Base-by-base conservation (phyloP, 2,329 filamentous ascomycete species). In the Gaeumannomyces tritici region DNA sequence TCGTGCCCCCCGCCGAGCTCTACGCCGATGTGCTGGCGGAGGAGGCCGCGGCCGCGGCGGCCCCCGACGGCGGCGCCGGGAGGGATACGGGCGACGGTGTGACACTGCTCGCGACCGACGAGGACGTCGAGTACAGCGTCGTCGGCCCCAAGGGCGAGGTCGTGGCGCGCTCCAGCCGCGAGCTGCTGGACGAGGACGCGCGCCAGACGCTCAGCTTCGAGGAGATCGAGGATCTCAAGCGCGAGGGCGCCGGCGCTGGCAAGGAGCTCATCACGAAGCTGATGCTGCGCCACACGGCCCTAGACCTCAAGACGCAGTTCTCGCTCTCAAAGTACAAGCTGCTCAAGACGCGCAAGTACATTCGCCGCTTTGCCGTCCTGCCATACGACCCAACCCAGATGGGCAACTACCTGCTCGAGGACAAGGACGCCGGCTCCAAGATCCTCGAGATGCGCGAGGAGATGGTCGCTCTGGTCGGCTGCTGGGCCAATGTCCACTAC, bases 301-400 rank as follows among this genome's bases (percentile, higher is more conserved):
- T 99, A 56, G 92, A 96, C 67, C 89, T 98, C 77, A 99, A 99
- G 80, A 98, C 95, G 0, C 83, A 87, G 0, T 99, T 96, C 71
- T 96, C 92, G 2, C 79, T 97, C 63, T 93, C 93, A 56, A 99
- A 99, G 74, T 99, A 99, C 76, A 96, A 95, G 70, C 79, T 98
- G 24, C 82, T 96, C 57, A 99, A 99, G 78, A 89, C 90, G 66
- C 93, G 88, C 72, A 99, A 99, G 75, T 98, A 96, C 73, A 83
- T 98, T 66, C 88, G 89, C 69, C 83, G 92, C 15, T 98, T 99
- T 70, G 91, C 89, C 0, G 85, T 95, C 1, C 74, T 96, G 61
- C 93, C 93, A 0, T 77, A 98, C 67, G 92, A 97, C 70, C 86
- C 96, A 18, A 82, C 87, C 0, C 82, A 86, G 66, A 78, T 98